Evolutionary conservation across 225 moss, liverwort and hornwort species (phyloP), one percentile per base, ranked within the genome.

Genomic region (Rhytidiadelphus loreus): DNA sequence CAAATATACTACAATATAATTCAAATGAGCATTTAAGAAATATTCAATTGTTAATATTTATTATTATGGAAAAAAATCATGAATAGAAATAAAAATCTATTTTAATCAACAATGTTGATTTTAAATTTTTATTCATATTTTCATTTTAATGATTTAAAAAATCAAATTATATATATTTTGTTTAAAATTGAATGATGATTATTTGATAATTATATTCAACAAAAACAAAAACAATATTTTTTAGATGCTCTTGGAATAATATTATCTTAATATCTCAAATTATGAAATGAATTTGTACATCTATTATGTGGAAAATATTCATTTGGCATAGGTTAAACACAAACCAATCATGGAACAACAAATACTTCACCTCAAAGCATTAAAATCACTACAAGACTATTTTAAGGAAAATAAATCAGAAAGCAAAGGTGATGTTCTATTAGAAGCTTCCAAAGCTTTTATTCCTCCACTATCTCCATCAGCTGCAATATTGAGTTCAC

Each of bases 321-420:
- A 81, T 37, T 22, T 52, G 18, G 4, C 29, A 18, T 52, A 94
- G 94, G 90, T 94, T 48, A 33, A 85, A 83, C 87, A 92, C 63
- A 94, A 91, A 84, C 94, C 94, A 62, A 5, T 93, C 0, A 66
- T 94, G 93, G 93, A 94, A 78, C 87, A 94, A 86, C 90, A 93
- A 88, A 8, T 90, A 23, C 81, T 87, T 57, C 94, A 92, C 72
- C 23, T 94, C 1, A 84, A 77, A 77, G 93, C 70, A 37, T 30
- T 94, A 58, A 93, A 92, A 76, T 86, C 85, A 43, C 58, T 94
- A 2, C 86, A 93, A 16, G 61, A 88, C 7, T 94, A 87, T 39
- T 93, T 94, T 29, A 83, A 88, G 39, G 87, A 88, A 53, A 92
- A 89, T 25, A 82, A 89, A 78, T 80, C 44, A 71, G 60, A 89